Evolutionary conservation across 805 yeast genomes (phyloP).

Genomic region (Jamesozyma piceae): DNA sequence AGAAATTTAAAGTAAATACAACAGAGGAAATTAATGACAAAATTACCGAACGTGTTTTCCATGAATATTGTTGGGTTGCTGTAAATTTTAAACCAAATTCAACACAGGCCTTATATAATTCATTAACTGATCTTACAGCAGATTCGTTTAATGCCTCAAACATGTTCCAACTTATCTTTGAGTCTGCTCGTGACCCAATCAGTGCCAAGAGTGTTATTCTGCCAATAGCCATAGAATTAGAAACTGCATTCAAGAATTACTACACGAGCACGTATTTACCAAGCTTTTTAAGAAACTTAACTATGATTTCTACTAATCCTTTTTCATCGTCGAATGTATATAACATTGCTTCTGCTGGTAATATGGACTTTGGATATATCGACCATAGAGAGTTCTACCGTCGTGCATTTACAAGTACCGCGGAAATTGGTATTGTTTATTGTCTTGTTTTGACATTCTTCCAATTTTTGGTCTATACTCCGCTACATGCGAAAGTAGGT

Average conservation of each 20-base stretch:
- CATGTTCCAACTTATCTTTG: slow-evolving; percentile 37
- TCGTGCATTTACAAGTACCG: slow-evolving; percentile 50
- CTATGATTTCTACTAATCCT: neutral
- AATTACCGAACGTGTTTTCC: slow-evolving; percentile 38
- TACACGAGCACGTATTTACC: slow-evolving; percentile 4
- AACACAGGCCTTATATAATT: slow-evolving; percentile 23
- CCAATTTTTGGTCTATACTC: slow-evolving; percentile 51
- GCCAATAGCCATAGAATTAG: slow-evolving; percentile 35
- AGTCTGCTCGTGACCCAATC: slow-evolving; percentile 54
- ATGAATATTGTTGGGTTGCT: slow-evolving; percentile 56
- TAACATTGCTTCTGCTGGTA: slow-evolving; percentile 17
- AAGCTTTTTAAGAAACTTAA: slow-evolving; percentile 15
- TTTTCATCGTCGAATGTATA: slow-evolving; percentile 1
- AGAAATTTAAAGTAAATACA: slow-evolving; percentile 11
- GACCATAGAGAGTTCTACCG: slow-evolving; percentile 45
- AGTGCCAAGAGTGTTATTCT: slow-evolving; percentile 38
- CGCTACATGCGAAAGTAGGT: slow-evolving; percentile 42
- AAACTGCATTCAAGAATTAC: slow-evolving; percentile 8
- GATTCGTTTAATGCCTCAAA: slow-evolving; percentile 11
- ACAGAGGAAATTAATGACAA: slow-evolving; percentile 27
- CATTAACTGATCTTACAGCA: slow-evolving; percentile 16
- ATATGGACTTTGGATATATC: slow-evolving; percentile 24
- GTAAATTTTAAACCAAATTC: slow-evolving; percentile 46
- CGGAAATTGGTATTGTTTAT: slow-evolving; percentile 68
- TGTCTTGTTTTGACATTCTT: slow-evolving; percentile 62